Base-by-base conservation (phyloP, 2,329 filamentous ascomycete genomes). In the Trichocomaceae sp. region DNA sequence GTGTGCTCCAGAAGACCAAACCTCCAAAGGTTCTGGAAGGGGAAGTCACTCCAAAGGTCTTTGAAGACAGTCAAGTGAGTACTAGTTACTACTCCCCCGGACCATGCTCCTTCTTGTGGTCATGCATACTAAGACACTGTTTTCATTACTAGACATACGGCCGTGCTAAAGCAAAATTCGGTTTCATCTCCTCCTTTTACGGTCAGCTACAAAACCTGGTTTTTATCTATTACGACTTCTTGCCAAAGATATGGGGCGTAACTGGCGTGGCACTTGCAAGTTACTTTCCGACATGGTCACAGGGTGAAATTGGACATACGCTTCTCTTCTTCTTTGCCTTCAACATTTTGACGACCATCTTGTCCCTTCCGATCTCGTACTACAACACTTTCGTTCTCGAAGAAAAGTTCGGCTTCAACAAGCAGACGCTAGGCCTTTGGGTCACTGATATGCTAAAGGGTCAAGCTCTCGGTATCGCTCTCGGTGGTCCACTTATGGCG, bases 371-470 rank as follows among this genome's bases (percentile, higher is more conserved):
- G 2, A 82, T 85, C 57, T 87, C 84, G 54, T 84, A 96, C 72
- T 99, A 97, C 78, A 85, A 91, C 75, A 93, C 90, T 12, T 99
- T 99, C 67, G 88, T 97, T 47, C 79, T 99, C 54, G 93, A 99
- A 74, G 91, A 96, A 75, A 88, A 90, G 69, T 99, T 95, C 65
- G 93, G 93, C 49, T 99, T 99, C 83, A 99, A 99, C 75, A 99
- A 99, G 78, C 90, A 96, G 79, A 97, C 93, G 0, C 77, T 90
- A 54, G 85, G 84, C 71, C 79, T 97, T 29, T 99, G 92, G 79
- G 69, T 96, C 52, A 88, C 83, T 64, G 93, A 99, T 70, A 84
- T 96, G 76, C 72, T 97, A 76, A 99, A 99, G 80, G 85, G 86
- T 31, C 90, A 96, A 71, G 79, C 88, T 63, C 81, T 99, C 57